These are phyloP conservation scores for Candida alai DNA, from an alignment of 805 yeast genomes.

Conservation along the genomic window DNA sequence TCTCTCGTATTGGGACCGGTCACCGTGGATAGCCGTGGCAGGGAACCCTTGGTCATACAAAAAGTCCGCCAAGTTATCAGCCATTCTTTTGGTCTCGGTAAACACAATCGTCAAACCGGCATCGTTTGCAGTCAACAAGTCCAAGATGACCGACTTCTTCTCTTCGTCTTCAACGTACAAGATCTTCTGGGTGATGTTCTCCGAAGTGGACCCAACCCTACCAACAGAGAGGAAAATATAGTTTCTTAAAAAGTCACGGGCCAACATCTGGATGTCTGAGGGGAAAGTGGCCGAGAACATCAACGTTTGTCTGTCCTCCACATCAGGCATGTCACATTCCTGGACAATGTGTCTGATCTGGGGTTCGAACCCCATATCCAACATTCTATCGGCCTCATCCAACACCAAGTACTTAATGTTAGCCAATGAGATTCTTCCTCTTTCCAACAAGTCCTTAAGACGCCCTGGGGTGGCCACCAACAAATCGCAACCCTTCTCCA, in stretches of 20 bases:
- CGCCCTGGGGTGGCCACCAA: slow-evolving; percentile 99
- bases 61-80: slow-evolving; percentile 91
- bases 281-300: slow-evolving; percentile 99
- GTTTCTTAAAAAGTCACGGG: slow-evolving; percentile 94
- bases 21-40: slow-evolving; percentile 99
- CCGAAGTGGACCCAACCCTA: slow-evolving; percentile 98
- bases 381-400: slow-evolving; percentile 99
- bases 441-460: slow-evolving; percentile 89
- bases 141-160: slow-evolving; percentile 84
- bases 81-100: slow-evolving; percentile 98
- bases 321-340: slow-evolving; percentile 96
- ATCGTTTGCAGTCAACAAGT: slow-evolving; percentile 72
- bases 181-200: slow-evolving; percentile 93
- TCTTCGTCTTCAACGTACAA: slow-evolving; percentile 92
- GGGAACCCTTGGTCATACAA: slow-evolving; percentile 85
- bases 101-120: slow-evolving; percentile 87
- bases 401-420: slow-evolving; percentile 91
- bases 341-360: slow-evolving; percentile 98
- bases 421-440: slow-evolving; percentile 86
- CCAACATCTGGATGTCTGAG: slow-evolving; percentile 92
- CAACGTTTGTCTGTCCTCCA: slow-evolving; percentile 87
- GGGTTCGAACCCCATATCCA: slow-evolving; percentile 99
- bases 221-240: slow-evolving; percentile 97
- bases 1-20: slow-evolving; percentile 96
- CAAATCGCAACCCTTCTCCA: slow-evolving; percentile 92